Evolutionary conservation across 2,329 filamentous ascomycete species (phyloP).

Genomic region (Verticillium isaacii): DNA sequence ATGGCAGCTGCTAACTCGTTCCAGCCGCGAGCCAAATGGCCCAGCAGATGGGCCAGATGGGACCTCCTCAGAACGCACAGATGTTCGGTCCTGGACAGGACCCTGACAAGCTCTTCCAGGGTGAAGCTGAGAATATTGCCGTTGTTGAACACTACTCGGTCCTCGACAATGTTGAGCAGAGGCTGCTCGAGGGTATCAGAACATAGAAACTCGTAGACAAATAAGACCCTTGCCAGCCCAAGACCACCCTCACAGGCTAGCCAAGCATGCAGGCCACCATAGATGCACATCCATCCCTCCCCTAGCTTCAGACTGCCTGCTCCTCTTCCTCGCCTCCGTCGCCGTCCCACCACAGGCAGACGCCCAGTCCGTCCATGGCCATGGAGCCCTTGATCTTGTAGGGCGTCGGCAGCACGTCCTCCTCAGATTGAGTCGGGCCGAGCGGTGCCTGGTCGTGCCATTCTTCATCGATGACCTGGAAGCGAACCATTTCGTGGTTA

Average conservation of each 20-base stretch:
- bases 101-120: conserved; percentile 90
- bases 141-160: conserved; percentile 93
- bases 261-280: background rate
- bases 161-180: conserved; percentile 80
- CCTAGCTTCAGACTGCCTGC: conserved; percentile 1
- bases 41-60: conserved; percentile 83
- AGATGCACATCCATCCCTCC: background rate
- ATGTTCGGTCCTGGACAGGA: conserved; percentile 92
- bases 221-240: background rate
- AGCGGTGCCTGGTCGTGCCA: conserved; percentile 86
- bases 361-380: conserved; percentile 57
- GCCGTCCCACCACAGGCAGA: conserved; percentile 60
- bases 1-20: conserved; percentile 20
- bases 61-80: conserved; percentile 55
- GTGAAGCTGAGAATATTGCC: conserved; percentile 90
- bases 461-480: conserved; percentile 79
- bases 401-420: conserved; percentile 58
- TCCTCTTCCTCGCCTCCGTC: conserved; percentile 3
- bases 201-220: conserved; percentile 1
- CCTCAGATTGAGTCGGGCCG: conserved; percentile 57
- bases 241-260: background rate
- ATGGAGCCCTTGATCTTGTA: conserved; percentile 66
- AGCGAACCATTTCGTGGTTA: conserved; percentile 80
- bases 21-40: conserved; percentile 86
- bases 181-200: conserved; percentile 59